Conservation (phyloP, 2,329 filamentous ascomycete species). For the Fusarium succisae region DNA sequence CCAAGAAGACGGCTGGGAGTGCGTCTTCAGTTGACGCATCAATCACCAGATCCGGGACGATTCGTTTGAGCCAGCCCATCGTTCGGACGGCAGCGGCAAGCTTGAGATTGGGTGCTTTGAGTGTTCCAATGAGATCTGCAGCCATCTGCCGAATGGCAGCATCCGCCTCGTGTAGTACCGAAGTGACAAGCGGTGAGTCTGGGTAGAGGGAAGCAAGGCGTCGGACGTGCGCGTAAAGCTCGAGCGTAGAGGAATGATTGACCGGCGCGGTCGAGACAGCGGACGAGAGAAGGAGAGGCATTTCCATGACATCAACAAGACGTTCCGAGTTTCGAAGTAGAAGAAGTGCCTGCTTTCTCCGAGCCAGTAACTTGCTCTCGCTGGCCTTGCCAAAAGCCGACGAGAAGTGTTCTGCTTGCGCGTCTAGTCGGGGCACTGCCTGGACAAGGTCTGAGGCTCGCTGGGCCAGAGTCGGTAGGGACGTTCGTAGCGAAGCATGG, state of each 20-base stretch:
- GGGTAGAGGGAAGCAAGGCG: slow-evolving; percentile 86
- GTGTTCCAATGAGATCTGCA: slow-evolving; percentile 78
- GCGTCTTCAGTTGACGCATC: slow-evolving; percentile 65
- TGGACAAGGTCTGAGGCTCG: slow-evolving; percentile 74
- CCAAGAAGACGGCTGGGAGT: slow-evolving; percentile 84
- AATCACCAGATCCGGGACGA: slow-evolving; percentile 76
- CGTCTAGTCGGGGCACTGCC: slow-evolving; percentile 81
- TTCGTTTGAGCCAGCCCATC: slow-evolving; percentile 87
- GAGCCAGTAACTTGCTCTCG: slow-evolving; percentile 74
- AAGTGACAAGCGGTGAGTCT: slow-evolving; percentile 76
- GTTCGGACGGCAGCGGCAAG: slow-evolving; percentile 90
- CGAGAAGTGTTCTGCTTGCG: slow-evolving; percentile 81
- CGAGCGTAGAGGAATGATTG: slow-evolving; percentile 89
- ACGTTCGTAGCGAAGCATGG: slow-evolving; percentile 76
- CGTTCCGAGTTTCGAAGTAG: slow-evolving; percentile 88
- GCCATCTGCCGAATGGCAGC: slow-evolving; percentile 90
- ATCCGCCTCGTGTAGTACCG: slow-evolving; percentile 81
- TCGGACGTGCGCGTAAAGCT: slow-evolving; percentile 93
- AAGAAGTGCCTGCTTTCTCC: slow-evolving; percentile 81
- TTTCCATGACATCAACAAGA: slow-evolving; percentile 88
- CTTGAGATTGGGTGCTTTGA: slow-evolving; percentile 83
- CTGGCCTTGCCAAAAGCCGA: slow-evolving; percentile 80
- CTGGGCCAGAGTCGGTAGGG: slow-evolving; percentile 74
- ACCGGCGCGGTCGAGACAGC: slow-evolving; percentile 72
- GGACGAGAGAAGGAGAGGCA: slow-evolving; percentile 85